Percentiles rank a stretch among this genome's conserved stretches.
phyloP scores from a whole-genome alignment of 352 stramenopile genomes.

The Pythium insidiosum region DNA sequence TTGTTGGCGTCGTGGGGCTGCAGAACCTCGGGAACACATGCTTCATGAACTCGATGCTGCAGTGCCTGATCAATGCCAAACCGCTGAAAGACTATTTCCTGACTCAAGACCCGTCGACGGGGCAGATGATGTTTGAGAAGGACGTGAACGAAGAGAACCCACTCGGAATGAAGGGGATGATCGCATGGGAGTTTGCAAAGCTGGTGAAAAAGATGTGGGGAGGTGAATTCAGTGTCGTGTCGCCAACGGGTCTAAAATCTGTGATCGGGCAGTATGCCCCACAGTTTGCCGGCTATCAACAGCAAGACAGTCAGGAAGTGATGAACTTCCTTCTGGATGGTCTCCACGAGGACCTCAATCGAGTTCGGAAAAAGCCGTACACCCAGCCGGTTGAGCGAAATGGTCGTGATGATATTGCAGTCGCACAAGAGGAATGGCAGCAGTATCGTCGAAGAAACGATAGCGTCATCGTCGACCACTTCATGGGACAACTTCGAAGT shows the following conservation, averaged over 20 bases:
- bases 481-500: slow-evolving; percentile 84
- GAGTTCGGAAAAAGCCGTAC: slow-evolving; percentile 78
- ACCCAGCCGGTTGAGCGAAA: slow-evolving; percentile 62
- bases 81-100: slow-evolving; percentile 93
- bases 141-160: slow-evolving; percentile 96
- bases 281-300: slow-evolving; percentile 85
- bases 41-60: slow-evolving; percentile 83
- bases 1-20: slow-evolving; percentile 63
- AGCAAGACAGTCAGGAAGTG: slow-evolving; percentile 91
- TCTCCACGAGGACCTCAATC: slow-evolving; percentile 89
- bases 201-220: slow-evolving; percentile 94
- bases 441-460: slow-evolving; percentile 90
- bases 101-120: slow-evolving; percentile 43
- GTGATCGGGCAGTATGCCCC: slow-evolving; percentile 83
- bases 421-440: slow-evolving; percentile 72
- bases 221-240: slow-evolving; percentile 80
- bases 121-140: slow-evolving; percentile 26
- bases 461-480: slow-evolving; percentile 87
- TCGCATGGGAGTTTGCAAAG: slow-evolving; percentile 93
- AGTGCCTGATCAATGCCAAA: slow-evolving; percentile 92
- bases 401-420: slow-evolving; percentile 49
- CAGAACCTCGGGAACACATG: slow-evolving; percentile 78
- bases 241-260: slow-evolving; percentile 68
- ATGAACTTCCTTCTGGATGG: slow-evolving; percentile 90
- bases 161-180: slow-evolving; percentile 88